Percentiles rank a stretch among this genome's conserved stretches.
Conservation (phyloP, 805 yeast species). For the Metschnikowia kofuensis region DNA sequence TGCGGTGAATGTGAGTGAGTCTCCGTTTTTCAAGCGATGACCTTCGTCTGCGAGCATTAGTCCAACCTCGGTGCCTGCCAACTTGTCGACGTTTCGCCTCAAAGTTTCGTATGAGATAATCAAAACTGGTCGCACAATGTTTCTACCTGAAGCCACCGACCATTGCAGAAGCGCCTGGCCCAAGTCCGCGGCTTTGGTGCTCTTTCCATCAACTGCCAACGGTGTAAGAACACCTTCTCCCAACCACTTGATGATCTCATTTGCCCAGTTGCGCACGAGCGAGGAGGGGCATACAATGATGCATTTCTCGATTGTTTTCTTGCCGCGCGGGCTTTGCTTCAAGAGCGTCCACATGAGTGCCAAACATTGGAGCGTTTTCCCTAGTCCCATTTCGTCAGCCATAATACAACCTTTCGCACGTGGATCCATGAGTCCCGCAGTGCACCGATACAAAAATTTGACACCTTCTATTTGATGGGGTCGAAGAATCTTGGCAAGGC, state of each 20-base stretch:
- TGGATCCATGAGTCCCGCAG: constrained; percentile 79
- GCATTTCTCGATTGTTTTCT: constrained; percentile 80
- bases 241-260: constrained; percentile 90
- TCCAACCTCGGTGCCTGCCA: constrained; percentile 79
- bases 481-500: constrained; percentile 73
- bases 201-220: constrained; percentile 88
- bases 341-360: constrained; percentile 90
- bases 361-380: constrained; percentile 87
- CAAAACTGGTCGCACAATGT: constrained; percentile 87
- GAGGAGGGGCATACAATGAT: constrained; percentile 95
- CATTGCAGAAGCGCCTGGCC: constrained; percentile 69
- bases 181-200: constrained; percentile 67
- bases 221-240: constrained; percentile 90
- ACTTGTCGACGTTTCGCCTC: constrained; percentile 74
- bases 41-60: constrained; percentile 56
- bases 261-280: constrained; percentile 94
- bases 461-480: constrained; percentile 98
- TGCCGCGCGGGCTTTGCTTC: constrained; percentile 83
- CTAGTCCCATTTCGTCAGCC: constrained; percentile 98
- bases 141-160: constrained; percentile 86
- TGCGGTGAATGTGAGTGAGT: constrained; percentile 86
- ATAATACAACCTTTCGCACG: constrained; percentile 93
- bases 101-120: constrained; percentile 94
- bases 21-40: constrained; percentile 61
- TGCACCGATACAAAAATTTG: constrained; percentile 83